Evolutionary conservation across 371 early-diverging fungal species (phyloP), one percentile per base, ranked within the genome.

Genomic region (Rhizopus stolonifer): DNA sequence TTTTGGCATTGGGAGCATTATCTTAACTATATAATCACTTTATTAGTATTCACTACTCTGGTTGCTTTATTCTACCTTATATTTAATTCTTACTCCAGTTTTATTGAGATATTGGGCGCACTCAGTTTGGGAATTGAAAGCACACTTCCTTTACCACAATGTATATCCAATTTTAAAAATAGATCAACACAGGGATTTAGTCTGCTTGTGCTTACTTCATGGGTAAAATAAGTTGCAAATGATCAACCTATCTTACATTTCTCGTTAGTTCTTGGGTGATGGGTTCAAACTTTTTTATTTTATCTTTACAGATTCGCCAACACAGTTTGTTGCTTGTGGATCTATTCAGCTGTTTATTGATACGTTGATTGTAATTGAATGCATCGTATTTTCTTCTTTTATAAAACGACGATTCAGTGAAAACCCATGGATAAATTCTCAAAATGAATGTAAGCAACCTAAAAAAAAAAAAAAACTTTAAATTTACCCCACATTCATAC

Each of bases 251-350:
- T 25, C 38, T 22, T 29, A 19, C 25, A 18, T 36, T 51, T 18
- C 24, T 2, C 34, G 4, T 10, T 58, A 73, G 85, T 73, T 82
- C 17, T 32, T 80, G 31, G 86, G 86, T n/a, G 86, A 86, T 53
- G 61, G 77, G 8, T 83, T 84, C 64, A 86, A 86, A 60, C 64
- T 81, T 8, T 77, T 74, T 57, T 84, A 84, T 46, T 86, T 82
- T 49, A 68, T 81, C n/a, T 67, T 54, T 36, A 78, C 74, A 6
- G 49, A 64, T 17, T 65, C 83, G 17, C 85, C 85, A n/a, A 55
- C 80, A n/a, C 85, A 86, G 52, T 86, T 86, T 36, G 60, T 80
- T 36, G 67, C 80, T 13, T 86, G 86, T 44, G 86, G 84, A 3
- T 72, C 77, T 7, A 63, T 86, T 48, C 85, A 86, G 48, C 65